Evolutionary conservation across 192 early-diverging fungal genomes (phyloP).

Genomic region (Mortierella alpina): DNA sequence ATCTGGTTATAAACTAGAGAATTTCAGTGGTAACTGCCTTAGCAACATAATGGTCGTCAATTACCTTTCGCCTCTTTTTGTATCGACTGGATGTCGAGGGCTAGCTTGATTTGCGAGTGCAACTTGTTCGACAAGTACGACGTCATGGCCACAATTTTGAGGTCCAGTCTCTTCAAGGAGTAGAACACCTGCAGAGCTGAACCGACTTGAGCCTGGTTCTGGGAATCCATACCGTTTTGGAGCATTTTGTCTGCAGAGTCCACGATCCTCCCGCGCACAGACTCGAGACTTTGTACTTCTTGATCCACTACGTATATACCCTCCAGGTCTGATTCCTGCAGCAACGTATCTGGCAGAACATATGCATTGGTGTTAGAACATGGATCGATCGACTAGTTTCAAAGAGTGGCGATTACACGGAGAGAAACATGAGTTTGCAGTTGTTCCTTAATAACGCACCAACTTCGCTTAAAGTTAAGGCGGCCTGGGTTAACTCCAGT

Average conservation of each 20-base stretch:
- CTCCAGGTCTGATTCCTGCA: constrained; percentile 69
- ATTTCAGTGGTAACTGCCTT: not conserved
- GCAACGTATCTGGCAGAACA: constrained; percentile 57
- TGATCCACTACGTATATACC: constrained; percentile 74
- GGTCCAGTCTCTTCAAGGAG: constrained; percentile 59
- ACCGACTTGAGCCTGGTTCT: constrained; percentile 63
- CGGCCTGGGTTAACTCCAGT: constrained; percentile 62
- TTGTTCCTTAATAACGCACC: constrained; percentile 52
- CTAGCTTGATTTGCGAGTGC: constrained; percentile 57
- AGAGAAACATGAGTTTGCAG: not conserved
- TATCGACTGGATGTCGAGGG: constrained; percentile 59
- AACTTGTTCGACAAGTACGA: constrained; percentile 53
- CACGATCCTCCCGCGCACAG: constrained; percentile 56
- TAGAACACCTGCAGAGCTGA: constrained; percentile 66
- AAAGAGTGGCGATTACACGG: not conserved
- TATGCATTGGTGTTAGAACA: not conserved
- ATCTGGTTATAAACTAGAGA: not conserved
- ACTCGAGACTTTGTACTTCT: constrained; percentile 60
- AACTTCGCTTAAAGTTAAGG: constrained; percentile 68
- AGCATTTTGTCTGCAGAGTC: constrained; percentile 61
- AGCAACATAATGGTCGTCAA: not conserved
- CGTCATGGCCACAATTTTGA: constrained; percentile 51
- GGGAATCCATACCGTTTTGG: constrained; percentile 58
- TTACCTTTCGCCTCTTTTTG: constrained; percentile 66
- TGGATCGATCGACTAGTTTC: not conserved